A percentile compares a stretch with the other conserved stretches of the same genome.
Evolutionary conservation across 2,329 filamentous ascomycete species (phyloP).

Genomic region (Arachnopeziza araneosa): DNA sequence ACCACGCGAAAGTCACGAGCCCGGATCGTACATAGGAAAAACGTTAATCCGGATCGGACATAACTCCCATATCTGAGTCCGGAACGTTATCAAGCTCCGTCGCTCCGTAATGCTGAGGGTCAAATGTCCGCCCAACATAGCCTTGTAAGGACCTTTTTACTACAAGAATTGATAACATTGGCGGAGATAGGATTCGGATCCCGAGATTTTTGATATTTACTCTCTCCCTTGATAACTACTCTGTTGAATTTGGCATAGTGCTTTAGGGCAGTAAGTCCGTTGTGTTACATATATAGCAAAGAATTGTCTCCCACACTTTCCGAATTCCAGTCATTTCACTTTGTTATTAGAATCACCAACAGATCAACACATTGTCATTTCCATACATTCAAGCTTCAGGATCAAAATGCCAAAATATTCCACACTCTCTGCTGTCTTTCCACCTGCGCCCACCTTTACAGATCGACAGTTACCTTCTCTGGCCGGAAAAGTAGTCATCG

Average conservation of each 20-base stretch:
- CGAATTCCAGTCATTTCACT: not conserved
- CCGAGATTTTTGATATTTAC: not conserved
- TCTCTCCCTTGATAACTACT: too few relatives aligned
- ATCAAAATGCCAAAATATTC: not conserved
- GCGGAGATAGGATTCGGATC: not conserved
- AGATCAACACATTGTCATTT: not conserved
- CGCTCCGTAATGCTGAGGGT: not conserved
- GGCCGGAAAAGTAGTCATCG: constrained; percentile 35
- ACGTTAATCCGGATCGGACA: not conserved
- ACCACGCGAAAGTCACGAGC: not conserved
- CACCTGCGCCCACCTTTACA: constrained; percentile 37
- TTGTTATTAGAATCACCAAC: not conserved
- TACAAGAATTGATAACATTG: not conserved
- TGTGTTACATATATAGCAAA: not conserved
- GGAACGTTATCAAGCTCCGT: not conserved
- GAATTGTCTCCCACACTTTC: not conserved
- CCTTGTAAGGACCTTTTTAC: not conserved
- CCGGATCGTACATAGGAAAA: not conserved
- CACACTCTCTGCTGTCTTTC: constrained; percentile 19
- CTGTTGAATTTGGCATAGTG: too few relatives aligned
- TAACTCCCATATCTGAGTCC: not conserved
- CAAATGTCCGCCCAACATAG: not conserved
- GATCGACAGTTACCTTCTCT: constrained; percentile 36
- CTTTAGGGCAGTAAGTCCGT: too few relatives aligned
- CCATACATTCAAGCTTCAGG: not conserved